A percentile compares a stretch with the other conserved stretches of the same genome.
Evolutionary conservation across 1,284 basidiomycete species (phyloP).

Genomic region (Somion occarium): DNA sequence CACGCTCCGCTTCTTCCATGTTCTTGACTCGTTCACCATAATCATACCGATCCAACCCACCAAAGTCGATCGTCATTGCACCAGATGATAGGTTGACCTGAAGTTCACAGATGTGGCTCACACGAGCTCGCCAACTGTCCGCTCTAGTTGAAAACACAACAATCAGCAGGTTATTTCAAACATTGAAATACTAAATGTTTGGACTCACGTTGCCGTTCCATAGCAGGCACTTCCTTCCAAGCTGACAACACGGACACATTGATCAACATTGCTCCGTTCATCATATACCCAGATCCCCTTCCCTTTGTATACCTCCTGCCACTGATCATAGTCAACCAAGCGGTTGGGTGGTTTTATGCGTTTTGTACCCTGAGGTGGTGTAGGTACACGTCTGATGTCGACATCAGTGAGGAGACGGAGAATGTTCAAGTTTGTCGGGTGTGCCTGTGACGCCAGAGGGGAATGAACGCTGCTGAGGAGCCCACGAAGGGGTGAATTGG

Average conservation of each 20-base stretch:
- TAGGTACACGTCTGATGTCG: conserved; percentile 49
- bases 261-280: conserved; percentile 55
- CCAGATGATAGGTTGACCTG: conserved; percentile 61
- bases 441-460: background rate
- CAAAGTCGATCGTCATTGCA: conserved; percentile 70
- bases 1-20: conserved; percentile 40
- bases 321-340: conserved; percentile 57
- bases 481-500: conserved; percentile 33
- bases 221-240: conserved; percentile 53
- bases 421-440: conserved; percentile 53
- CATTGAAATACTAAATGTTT: background rate
- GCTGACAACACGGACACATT: conserved; percentile 57
- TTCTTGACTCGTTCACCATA: conserved; percentile 57
- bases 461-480: conserved; percentile 35
- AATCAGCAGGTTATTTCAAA: background rate
- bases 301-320: conserved; percentile 72
- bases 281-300: conserved; percentile 75
- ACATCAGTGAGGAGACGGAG: conserved; percentile 71
- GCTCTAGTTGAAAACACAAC: conserved; percentile 40
- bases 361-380: conserved; percentile 37
- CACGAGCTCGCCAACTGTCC: conserved; percentile 74
- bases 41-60: conserved; percentile 71
- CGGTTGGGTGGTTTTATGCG: conserved; percentile 46
- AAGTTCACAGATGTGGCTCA: conserved; percentile 63
- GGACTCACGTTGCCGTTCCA: conserved; percentile 68